phyloP scores from a whole-genome alignment of 306 rosid species.

The Trichosanthes truncata region DNA sequence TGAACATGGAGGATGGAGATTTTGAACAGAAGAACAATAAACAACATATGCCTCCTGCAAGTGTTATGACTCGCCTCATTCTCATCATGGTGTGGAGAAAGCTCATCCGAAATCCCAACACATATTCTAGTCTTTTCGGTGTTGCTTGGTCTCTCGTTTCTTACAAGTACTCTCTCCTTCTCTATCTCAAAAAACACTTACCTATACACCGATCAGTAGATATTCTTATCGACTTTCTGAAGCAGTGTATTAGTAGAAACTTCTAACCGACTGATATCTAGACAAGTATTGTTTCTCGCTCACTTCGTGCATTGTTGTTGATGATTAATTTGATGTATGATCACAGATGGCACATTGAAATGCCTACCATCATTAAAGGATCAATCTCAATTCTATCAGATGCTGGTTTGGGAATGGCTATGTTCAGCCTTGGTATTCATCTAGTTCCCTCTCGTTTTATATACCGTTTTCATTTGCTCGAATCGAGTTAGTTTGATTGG shows the following conservation, averaged over 20 bases:
- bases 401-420: conserved; percentile 93
- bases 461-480: not conserved
- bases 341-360: conserved; percentile 63
- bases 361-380: conserved; percentile 74
- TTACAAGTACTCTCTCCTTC: conserved; percentile 29
- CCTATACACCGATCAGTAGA: too few species aligned
- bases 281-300: too few species aligned
- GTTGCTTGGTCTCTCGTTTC: conserved; percentile 74
- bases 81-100: conserved; percentile 93
- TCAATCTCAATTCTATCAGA: conserved; percentile 77
- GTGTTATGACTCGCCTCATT: conserved; percentile 83
- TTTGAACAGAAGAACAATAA: conserved; percentile 24
- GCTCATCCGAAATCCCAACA: conserved; percentile 84
- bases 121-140: conserved; percentile 74
- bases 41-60: conserved; percentile 75
- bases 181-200: too few species aligned
- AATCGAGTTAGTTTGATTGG: not conserved
- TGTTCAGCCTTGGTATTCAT: conserved; percentile 74
- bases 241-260: too few species aligned
- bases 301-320: too few species aligned
- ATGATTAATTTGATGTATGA: not conserved
- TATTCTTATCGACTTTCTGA: too few species aligned
- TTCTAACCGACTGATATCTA: not conserved
- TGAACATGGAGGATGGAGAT: conserved; percentile 41
- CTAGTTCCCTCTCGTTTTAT: not conserved